A percentile compares a stretch with the other conserved stretches of the same genome.
phyloP scores from a whole-genome alignment of 441 rosid species.

The Metrosideros polymorpha region DNA sequence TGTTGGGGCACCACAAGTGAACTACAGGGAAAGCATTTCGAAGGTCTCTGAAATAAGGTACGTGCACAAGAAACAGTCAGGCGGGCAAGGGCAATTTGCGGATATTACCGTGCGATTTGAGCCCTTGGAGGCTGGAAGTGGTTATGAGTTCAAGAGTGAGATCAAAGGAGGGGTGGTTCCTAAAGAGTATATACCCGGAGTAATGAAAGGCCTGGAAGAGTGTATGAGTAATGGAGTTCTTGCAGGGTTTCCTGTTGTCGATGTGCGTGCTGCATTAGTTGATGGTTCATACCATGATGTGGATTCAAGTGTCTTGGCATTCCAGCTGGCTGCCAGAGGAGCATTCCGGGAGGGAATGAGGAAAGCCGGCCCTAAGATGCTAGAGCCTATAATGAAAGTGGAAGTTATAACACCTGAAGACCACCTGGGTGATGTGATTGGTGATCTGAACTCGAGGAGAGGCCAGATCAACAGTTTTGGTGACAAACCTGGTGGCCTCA shows the following conservation, averaged over 20 bases:
- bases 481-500: slow-evolving; percentile 91
- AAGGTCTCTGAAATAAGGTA: slow-evolving; percentile 73
- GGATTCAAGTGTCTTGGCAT: slow-evolving; percentile 88
- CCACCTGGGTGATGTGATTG: slow-evolving; percentile 91
- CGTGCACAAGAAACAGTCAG: slow-evolving; percentile 91
- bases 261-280: slow-evolving; percentile 67
- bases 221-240: slow-evolving; percentile 79
- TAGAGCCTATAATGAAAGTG: slow-evolving; percentile 93
- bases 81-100: slow-evolving; percentile 96
- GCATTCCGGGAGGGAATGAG: slow-evolving; percentile 86
- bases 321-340: slow-evolving; percentile 94
- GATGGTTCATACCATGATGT: slow-evolving; percentile 96
- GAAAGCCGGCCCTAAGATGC: slow-evolving; percentile 73
- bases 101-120: slow-evolving; percentile 85
- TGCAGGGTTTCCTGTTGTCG: slow-evolving; percentile 92
- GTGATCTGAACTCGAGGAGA: slow-evolving; percentile 94
- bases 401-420: slow-evolving; percentile 96
- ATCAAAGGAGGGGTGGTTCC: slow-evolving; percentile 97
- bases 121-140: slow-evolving; percentile 77
- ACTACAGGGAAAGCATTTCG: slow-evolving; percentile 97
- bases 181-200: slow-evolving; percentile 82
- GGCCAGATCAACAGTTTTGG: slow-evolving; percentile 88
- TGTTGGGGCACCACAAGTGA: slow-evolving; percentile 97
- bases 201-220: slow-evolving; percentile 91
- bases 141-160: slow-evolving; percentile 94